Evolutionary conservation across 345 rosid species (phyloP).

Genomic region (Gossypium bickii): DNA sequence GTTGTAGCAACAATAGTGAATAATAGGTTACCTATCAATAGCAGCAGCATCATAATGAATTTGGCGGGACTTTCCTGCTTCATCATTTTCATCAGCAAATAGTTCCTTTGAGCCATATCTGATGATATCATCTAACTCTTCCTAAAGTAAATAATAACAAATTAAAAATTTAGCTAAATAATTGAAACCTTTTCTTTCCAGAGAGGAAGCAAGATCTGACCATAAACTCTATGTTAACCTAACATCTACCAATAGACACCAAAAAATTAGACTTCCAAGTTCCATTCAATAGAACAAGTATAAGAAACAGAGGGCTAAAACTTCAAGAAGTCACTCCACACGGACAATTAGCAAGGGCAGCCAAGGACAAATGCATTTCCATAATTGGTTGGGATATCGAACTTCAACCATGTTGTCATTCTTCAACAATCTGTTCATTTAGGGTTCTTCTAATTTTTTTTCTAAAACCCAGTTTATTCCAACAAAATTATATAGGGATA

Average conservation of each 20-base stretch:
- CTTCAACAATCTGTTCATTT: background rate
- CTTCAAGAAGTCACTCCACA: background rate
- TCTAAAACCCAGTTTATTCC: background rate
- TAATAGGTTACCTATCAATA: slow-evolving; percentile 64
- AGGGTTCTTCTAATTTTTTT: background rate
- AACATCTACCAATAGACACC: background rate
- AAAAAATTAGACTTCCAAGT: background rate
- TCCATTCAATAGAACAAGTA: background rate
- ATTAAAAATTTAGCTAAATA: background rate
- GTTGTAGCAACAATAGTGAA: slow-evolving; percentile 5
- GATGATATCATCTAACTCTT: slow-evolving; percentile 94
- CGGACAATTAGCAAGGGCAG: background rate
- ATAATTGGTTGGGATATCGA: background rate
- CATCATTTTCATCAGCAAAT: slow-evolving; percentile 94
- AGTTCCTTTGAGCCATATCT: slow-evolving; percentile 98
- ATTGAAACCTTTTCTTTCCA: background rate
- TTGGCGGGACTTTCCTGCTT: slow-evolving; percentile 91
- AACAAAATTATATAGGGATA: background rate
- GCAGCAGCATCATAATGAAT: slow-evolving; percentile 96
- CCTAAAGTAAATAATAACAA: slow-evolving; percentile 42
- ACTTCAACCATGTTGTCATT: background rate
- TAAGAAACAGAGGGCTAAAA: background rate
- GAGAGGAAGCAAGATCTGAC: background rate
- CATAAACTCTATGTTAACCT: background rate
- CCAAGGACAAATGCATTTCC: background rate